Base-by-base conservation (phyloP, 768 basidiomycete genomes). In the Favolaschia claudopus region DNA sequence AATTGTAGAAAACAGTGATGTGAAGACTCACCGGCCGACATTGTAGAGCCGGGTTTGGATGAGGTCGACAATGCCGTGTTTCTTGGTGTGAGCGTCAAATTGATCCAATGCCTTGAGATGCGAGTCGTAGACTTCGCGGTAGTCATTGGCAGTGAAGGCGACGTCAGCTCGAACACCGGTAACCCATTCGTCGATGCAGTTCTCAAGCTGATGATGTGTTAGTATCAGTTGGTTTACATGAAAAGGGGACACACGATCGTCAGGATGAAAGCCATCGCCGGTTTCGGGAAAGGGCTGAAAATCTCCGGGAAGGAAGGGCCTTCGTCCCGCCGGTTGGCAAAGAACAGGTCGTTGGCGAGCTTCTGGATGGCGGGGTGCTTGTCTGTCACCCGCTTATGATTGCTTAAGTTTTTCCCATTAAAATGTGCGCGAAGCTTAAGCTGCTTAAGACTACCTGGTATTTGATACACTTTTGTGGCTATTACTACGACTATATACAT, bases 321-420 rank as follows among this genome's bases (percentile, higher is more conserved):
- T 34, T 70, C 62, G n/a, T 65, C 64, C 5, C 53, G 49, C 19
- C 55, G 60, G 52, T 66, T 66, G 14, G 29, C 37, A 43, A 69
- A 70, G 58, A 54, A 71, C 38, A 64, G 34, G 6, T 33, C 52
- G 43, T 71, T 67, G 56, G 67, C 33, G 40, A 36, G 47, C 49
- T 65, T 63, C 43, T 65, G 67, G 29, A 69, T 59, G n/a, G 68
- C 40, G n/a, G 50, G 56, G 19, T 20, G 31, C 34, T 43, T 19
- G 43, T 58, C n/a, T n/a, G n/a, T n/a, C n/a, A n/a, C n/a, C n/a
- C n/a, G n/a, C n/a, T n/a, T n/a, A n/a, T n/a, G n/a, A n/a, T n/a
- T n/a, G n/a, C n/a, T n/a, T n/a, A n/a, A n/a, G n/a, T n/a, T n/a
- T n/a, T n/a, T n/a, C n/a, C n/a, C n/a, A n/a, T n/a, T n/a, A n/a